Base-by-base conservation (phyloP, 352 stramenopile genomes). In the Phytopythium aichiense region DNA sequence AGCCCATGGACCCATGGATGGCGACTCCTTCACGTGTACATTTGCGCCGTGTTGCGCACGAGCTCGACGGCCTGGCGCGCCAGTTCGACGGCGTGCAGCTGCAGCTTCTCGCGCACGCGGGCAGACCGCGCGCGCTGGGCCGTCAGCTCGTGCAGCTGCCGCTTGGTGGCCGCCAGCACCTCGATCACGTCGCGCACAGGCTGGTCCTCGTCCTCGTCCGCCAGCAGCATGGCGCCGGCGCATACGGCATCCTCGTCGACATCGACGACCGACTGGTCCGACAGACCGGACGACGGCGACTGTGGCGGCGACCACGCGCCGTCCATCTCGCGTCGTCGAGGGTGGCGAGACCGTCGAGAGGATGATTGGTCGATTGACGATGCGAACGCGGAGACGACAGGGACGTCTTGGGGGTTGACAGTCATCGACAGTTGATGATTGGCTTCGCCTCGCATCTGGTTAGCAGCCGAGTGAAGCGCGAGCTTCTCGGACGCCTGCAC, bases 41-140 rank as follows among this genome's bases (percentile, higher is more conserved):
- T 83, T 33, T 71, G 64, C 28, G 54, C 62, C 31, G 88, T 84
- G 33, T 79, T 89, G 40, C 79, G 76, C 46, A 91, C 78, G 50
- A 91, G 79, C 56, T 88, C 79, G 43, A 87, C 68, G 30, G 77
- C 76, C 65, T 91, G 76, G 9, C 73, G 66, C 16, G 82, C 70
- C 1, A 91, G 72, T 35, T 87, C 73, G 16, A 87, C 16, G 13
- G 82, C 86, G 54, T 89, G 82, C 23, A 59, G 60, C 63, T 91
- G 82, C 30, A 89, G 60, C 58, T 91, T 91, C 55, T 88, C 75
- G 22, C 82, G 82, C 56, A 89, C 77, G 11, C 82, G 82, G 20
- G 76, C 78, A n/a, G 82, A 91, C 11, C 82, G 69, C 1, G 78
- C 72, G 50, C 78, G 69, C 45, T 84, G 78, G 3, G 65, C 65